These are phyloP conservation scores for Stereum hirsutum DNA, from an alignment of 1,284 basidiomycete species.

Conservation along the genomic window DNA sequence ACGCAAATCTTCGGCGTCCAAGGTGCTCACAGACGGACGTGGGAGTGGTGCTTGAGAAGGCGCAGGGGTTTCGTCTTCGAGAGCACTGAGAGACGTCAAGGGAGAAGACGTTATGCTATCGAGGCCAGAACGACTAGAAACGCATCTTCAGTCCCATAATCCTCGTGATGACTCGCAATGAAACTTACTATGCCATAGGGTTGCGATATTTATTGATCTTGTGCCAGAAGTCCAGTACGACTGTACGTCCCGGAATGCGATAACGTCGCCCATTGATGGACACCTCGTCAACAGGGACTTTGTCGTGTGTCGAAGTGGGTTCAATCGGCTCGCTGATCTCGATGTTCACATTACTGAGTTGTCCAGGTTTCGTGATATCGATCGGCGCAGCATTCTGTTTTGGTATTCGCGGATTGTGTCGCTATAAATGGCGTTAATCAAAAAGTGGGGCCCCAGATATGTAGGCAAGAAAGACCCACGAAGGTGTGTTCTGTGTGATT, in stretches of 20 bases:
- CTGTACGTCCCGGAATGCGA: constrained; percentile 88
- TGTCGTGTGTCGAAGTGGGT: constrained; percentile 27
- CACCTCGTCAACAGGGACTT: constrained; percentile 61
- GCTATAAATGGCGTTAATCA: too few species aligned
- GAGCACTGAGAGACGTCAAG: constrained; percentile 64
- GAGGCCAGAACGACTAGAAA: constrained; percentile 31
- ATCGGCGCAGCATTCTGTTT: constrained; percentile 58
- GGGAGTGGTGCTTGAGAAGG: constrained; percentile 10
- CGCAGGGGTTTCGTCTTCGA: constrained; percentile 50
- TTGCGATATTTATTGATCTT: constrained; percentile 50
- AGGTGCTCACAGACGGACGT: not conserved
- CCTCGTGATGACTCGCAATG: too few species aligned
- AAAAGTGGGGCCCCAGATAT: too few species aligned
- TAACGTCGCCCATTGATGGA: constrained; percentile 81
- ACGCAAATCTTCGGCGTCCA: constrained; percentile 29
- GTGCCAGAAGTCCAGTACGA: constrained; percentile 94
- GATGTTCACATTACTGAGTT: constrained; percentile 89
- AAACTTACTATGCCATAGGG: constrained; percentile 33
- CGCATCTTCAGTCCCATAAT: too few species aligned
- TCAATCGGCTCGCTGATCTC: constrained; percentile 71
- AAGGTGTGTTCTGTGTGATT: constrained; percentile 83
- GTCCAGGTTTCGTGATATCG: constrained; percentile 60
- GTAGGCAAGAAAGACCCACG: constrained; percentile 31
- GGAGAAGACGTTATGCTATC: constrained; percentile 56
- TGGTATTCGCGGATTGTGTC: constrained; percentile 68